These are phyloP conservation scores for Fremontodendron californicum DNA, from an alignment of 345 rosid species.

Conservation along the genomic window DNA sequence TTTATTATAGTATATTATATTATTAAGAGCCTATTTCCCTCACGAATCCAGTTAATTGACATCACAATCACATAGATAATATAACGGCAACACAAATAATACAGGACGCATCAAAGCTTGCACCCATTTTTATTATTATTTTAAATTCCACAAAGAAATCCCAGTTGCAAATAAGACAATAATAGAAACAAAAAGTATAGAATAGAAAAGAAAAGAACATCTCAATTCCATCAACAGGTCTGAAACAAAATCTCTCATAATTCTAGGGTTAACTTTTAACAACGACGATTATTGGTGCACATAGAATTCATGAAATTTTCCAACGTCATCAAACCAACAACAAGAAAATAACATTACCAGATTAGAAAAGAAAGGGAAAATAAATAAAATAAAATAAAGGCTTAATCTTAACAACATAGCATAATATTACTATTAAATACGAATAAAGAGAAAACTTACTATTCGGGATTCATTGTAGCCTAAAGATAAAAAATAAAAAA, in stretches of 20 bases:
- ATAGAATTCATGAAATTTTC: background rate
- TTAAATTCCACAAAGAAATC: background rate
- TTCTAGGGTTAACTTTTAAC: background rate
- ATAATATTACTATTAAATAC: background rate
- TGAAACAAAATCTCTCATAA: background rate
- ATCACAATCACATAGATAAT: background rate
- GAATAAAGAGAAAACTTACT: constrained; percentile 33
- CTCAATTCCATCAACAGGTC: background rate
- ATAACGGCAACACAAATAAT: background rate
- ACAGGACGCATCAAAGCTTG: background rate
- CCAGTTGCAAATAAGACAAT: background rate
- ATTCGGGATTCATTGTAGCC: constrained; percentile 55
- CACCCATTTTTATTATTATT: too few relatives aligned
- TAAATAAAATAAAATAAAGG: background rate
- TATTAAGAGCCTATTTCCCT: background rate
- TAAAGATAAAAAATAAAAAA: background rate
- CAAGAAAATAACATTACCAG: background rate
- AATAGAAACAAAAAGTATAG: background rate
- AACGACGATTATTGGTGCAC: background rate
- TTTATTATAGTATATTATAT: background rate
- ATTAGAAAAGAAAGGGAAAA: background rate
- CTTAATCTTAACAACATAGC: background rate
- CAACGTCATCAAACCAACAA: background rate
- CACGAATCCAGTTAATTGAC: background rate
- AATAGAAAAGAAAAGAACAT: background rate